Conservation (phyloP, 768 basidiomycete genomes). For the Leccinellum luteum region DNA sequence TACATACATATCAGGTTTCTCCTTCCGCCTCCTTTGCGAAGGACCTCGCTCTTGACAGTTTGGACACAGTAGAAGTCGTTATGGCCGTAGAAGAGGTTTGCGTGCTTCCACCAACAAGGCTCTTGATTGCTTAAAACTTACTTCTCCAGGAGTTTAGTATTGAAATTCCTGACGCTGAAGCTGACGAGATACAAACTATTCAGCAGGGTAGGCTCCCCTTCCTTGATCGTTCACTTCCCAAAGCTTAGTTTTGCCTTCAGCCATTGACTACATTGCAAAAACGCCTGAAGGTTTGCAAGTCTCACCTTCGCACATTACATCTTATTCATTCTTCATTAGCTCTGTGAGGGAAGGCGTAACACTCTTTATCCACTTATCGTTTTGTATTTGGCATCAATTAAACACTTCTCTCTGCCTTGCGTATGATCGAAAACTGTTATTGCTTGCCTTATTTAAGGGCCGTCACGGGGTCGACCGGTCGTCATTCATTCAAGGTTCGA, state of each 20-base stretch:
- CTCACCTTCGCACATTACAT: conserved; percentile 7
- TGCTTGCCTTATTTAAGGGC: background rate
- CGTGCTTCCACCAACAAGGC: background rate
- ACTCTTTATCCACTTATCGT: conserved; percentile 7
- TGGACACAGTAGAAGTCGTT: conserved; percentile 97
- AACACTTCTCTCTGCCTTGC: conserved; percentile 6
- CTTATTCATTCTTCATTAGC: conserved; percentile 36
- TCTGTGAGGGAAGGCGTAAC: conserved; percentile 35
- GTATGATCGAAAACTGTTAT: background rate
- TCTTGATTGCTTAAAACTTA: background rate
- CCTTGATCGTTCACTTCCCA: background rate
- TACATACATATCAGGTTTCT: conserved; percentile 50
- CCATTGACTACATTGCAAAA: conserved; percentile 93
- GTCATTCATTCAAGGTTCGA: conserved; percentile 6
- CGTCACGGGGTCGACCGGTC: conserved; percentile 4
- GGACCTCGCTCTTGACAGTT: conserved; percentile 73
- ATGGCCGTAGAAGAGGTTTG: conserved; percentile 96
- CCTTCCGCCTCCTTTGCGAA: conserved; percentile 50
- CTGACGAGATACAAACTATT: conserved; percentile 90
- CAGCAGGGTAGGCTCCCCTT: conserved; percentile 69
- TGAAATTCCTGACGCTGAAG: conserved; percentile 97
- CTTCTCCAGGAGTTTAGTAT: conserved; percentile 83
- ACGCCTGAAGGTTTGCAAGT: conserved; percentile 73
- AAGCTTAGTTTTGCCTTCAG: conserved; percentile 39
- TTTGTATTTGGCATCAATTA: conserved; percentile 22